phyloP scores from a whole-genome alignment of 2,329 filamentous ascomycete genomes.

The Pseudomassariella vexata region DNA sequence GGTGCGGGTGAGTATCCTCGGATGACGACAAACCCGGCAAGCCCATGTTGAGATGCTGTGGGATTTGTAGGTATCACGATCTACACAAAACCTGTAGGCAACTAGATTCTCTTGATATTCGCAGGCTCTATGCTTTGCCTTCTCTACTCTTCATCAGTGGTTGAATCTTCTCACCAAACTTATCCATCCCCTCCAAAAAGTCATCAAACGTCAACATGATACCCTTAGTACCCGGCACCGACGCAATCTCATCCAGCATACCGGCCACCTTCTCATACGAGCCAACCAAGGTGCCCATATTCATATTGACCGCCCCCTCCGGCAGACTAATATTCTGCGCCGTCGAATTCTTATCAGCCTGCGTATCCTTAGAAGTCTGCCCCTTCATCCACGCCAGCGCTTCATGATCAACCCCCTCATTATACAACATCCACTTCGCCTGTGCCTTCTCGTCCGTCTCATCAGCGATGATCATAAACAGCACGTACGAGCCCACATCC shows the following conservation, averaged over 20 bases:
- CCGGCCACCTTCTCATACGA: slow-evolving; percentile 20
- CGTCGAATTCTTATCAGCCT: slow-evolving; percentile 22
- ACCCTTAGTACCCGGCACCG: slow-evolving; percentile 23
- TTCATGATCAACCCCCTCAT: slow-evolving; percentile 23
- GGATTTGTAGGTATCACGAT: no score
- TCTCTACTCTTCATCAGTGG: slow-evolving; percentile 25
- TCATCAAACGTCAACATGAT: slow-evolving; percentile 28
- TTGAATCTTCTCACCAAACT: slow-evolving; percentile 25
- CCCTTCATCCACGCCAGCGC: slow-evolving; percentile 25
- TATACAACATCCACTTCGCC: slow-evolving; percentile 25
- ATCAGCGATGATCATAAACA: slow-evolving; percentile 27
- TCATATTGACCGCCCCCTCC: slow-evolving; percentile 25
- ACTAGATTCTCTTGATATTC: no score
- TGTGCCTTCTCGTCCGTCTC: slow-evolving; percentile 23
- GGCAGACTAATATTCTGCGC: slow-evolving; percentile 19
- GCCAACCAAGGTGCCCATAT: slow-evolving; percentile 23
- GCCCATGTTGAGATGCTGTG: no score
- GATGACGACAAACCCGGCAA: no score
- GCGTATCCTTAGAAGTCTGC: slow-evolving; percentile 23
- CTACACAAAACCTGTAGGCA: no score
- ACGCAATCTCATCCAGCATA: slow-evolving; percentile 25
- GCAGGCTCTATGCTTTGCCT: slow-evolving; percentile 1
- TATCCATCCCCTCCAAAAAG: slow-evolving; percentile 21
- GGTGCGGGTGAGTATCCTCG: no score
- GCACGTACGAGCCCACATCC: slow-evolving; percentile 26